phyloP scores from a whole-genome alignment of 148 eudicot genomes.

The Rhododendron williamsianum region DNA sequence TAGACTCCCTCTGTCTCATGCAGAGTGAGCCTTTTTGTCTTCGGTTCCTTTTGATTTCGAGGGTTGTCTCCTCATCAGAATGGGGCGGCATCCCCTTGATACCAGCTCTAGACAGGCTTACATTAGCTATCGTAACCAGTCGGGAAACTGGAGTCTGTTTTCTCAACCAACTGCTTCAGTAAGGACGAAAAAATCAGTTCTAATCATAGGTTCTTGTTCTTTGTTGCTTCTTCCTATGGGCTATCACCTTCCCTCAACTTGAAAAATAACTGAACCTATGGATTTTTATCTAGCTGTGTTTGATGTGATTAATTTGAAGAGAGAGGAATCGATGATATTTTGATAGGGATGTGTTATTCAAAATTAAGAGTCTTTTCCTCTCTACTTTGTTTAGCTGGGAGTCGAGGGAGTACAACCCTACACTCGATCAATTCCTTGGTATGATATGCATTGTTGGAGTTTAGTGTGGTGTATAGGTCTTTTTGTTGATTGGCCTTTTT shows the following conservation, averaged over 20 bases:
- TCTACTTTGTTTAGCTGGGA: background rate
- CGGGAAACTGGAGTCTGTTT: background rate
- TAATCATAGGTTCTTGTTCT: background rate
- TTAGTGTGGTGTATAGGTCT: background rate
- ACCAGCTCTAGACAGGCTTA: background rate
- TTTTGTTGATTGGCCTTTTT: background rate
- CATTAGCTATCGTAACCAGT: background rate
- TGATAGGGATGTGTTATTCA: background rate
- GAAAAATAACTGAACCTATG: background rate
- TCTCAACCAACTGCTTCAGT: background rate
- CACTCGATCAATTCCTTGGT: background rate
- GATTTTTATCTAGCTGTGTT: background rate
- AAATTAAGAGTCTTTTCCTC: background rate
- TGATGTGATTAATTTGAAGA: background rate
- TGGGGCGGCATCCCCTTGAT: background rate
- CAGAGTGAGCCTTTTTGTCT: background rate
- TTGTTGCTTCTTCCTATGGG: background rate
- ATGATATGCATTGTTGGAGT: background rate
- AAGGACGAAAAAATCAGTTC: background rate
- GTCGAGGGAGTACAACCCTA: background rate
- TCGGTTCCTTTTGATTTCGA: background rate
- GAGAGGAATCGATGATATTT: background rate
- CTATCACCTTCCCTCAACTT: constrained; percentile 1
- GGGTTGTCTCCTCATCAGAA: background rate
- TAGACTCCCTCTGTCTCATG: background rate